Conservation (phyloP, 495 filamentous ascomycete genomes). For the Penicillium atrosanguineum region DNA sequence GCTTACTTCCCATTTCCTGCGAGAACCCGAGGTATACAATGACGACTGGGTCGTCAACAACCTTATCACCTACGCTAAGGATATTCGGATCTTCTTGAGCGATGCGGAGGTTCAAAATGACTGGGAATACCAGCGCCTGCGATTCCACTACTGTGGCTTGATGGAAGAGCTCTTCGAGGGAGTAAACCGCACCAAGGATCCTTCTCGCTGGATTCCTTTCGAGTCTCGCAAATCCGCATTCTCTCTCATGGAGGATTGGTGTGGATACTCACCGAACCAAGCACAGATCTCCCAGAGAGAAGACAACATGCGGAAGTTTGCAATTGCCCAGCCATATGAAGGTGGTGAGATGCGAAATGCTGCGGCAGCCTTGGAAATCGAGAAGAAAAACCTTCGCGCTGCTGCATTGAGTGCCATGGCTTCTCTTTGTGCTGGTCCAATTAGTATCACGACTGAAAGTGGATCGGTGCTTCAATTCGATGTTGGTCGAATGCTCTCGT, state of each 20-base stretch:
- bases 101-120: slow-evolving; percentile 93
- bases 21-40: slow-evolving; percentile 71
- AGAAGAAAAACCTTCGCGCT: slow-evolving; percentile 86
- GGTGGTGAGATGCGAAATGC: slow-evolving; percentile 68
- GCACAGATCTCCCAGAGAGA: slow-evolving; percentile 76
- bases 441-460: slow-evolving; percentile 83
- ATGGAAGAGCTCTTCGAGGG: slow-evolving; percentile 91
- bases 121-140: slow-evolving; percentile 90
- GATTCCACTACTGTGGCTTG: slow-evolving; percentile 89
- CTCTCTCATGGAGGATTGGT: slow-evolving; percentile 98
- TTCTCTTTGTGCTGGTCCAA: slow-evolving; percentile 84
- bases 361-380: slow-evolving; percentile 90
- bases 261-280: slow-evolving; percentile 93
- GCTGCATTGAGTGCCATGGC: slow-evolving; percentile 96
- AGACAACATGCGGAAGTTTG: slow-evolving; percentile 79
- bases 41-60: slow-evolving; percentile 94
- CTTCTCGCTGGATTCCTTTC: slow-evolving; percentile 91
- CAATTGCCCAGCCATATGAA: slow-evolving; percentile 65
- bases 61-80: slow-evolving; percentile 84
- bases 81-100: slow-evolving; percentile 88
- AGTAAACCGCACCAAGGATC: slow-evolving; percentile 81
- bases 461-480: slow-evolving; percentile 84
- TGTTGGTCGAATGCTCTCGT: slow-evolving; percentile 83
- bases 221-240: slow-evolving; percentile 92
- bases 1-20: slow-evolving; percentile 87